Base-by-base conservation (phyloP, 352 stramenopile genomes). In the Globisporangium irregulare region DNA sequence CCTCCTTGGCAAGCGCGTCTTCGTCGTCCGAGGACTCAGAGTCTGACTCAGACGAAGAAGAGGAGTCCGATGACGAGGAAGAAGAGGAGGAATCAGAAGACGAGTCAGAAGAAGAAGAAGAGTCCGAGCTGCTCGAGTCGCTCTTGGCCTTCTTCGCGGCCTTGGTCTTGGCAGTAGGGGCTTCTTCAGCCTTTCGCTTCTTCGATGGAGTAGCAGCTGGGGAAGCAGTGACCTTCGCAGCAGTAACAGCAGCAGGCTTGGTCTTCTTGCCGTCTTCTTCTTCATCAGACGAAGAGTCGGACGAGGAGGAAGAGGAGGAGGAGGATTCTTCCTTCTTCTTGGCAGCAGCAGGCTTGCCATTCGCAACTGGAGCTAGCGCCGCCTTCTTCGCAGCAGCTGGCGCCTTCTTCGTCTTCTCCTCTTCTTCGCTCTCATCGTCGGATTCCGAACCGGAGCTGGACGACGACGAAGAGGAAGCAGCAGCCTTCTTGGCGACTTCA, bases 1-100 rank as follows among this genome's bases (percentile, higher is more conserved):
- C 89, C 76, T 82, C 93, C 75, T 95, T 90, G 66, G 88, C 86
- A n/a, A 79, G 67, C 27, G 80, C 76, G 41, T 89, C 77, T 64
- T 92, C 86, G 50, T 85, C 72, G 22, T 81, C 69, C 15, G 80
- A 78, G 24, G 64, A 72, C 12, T 71, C 68, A 1, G 64, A 70
- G 12, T 71, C 71, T 36, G 80, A 79, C 9, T 87, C 78, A n/a
- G 75, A 72, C 3, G 74, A 79, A 1, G 64, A 70, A 5, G 59
- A 64, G 3, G 65, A 70, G 12, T 71, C 71, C 6, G 75, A 81
- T 9, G 68, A 62, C 51, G 72, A 79, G 0, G 65, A 69, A 4
- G 83, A 90, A 15, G 81, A 91, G 8, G 54, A 90, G 8, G 81
- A 80, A 29, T 66, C 54, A n/a, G 71, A 79, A 4, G 68, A 72